Evolutionary conservation across 495 filamentous ascomycete genomes (phyloP), one percentile per base, ranked within the genome.

Genomic region (Jackrogersella multiformis): DNA sequence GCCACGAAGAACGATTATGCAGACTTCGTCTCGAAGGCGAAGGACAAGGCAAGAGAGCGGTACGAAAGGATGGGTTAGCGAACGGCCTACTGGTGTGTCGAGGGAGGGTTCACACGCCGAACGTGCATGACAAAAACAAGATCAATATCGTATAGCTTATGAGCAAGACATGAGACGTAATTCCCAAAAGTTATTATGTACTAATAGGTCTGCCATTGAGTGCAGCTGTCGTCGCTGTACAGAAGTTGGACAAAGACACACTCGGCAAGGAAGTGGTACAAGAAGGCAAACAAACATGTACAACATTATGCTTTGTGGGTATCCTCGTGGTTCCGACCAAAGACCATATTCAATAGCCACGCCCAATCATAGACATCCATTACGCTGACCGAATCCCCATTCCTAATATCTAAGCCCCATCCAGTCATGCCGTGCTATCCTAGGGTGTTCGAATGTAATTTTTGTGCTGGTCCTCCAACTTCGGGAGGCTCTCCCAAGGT

Each of bases 1-100:
- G 89, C 89, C 66, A 94, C 92, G 0, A 82, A 84, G 57, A 84
- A 86, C 8, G 83, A 85, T 16, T 92, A 91, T 69, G 81, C 83
- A 1, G 90, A 90, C 46, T 97, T 94, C 71, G 75, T 94, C 44
- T 87, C 89, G 70, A 90, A 89, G 80, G 91, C 90, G 12, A 91
- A 85, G 71, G 90, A 95, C 49, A 87, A 85, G 73, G 93, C 93
- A 0, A 88, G 91, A 72, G 89, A 93, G 70, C 81, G 93, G 38
- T 96, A 88, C 73, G 89, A 92, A 68, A 80, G 77, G 75, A 85
- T 89, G 86, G 73, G 49, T 24, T 74, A 72, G 60, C 7, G 18
- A n/a, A 16, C 5, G 34, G 4, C 15, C 1, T 28, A 23, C 15
- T 9, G 8, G 1, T 41, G 26, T 61, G 5, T 21, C 13, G 9